phyloP scores from a whole-genome alignment of 2,329 filamentous ascomycete species.

The Colletotrichum sp. region DNA sequence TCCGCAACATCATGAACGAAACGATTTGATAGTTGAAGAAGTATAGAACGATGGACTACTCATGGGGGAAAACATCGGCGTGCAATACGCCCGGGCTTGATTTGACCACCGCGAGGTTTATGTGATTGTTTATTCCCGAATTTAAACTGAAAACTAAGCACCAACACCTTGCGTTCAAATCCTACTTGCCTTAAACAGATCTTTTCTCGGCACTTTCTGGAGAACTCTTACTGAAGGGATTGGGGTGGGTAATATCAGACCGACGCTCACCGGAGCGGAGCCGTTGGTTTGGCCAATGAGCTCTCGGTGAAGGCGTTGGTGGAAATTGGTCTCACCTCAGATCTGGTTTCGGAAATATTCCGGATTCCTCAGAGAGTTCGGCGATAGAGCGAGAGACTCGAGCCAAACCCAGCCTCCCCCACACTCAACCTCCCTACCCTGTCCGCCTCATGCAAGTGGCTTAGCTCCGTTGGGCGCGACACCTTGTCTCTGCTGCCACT shows the following conservation, averaged over 20 bases:
- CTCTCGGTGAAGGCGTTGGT: background rate
- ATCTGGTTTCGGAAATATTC: constrained; percentile 5
- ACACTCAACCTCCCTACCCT: constrained; percentile 7
- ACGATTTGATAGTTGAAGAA: background rate
- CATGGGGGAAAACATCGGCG: background rate
- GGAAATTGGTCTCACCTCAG: background rate
- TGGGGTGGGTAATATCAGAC: background rate
- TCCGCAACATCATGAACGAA: background rate
- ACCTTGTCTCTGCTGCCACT: background rate
- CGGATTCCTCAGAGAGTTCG: background rate
- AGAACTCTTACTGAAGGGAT: background rate
- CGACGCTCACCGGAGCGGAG: background rate
- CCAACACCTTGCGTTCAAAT: background rate
- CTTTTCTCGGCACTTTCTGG: too few relatives aligned
- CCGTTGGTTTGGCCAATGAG: background rate
- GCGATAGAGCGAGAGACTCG: background rate
- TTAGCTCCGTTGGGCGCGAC: constrained; percentile 4
- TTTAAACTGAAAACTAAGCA: background rate
- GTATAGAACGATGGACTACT: background rate
- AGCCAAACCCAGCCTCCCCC: constrained; percentile 2
- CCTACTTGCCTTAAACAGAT: background rate
- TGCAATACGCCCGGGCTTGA: background rate
- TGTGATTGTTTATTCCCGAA: too few relatives aligned
- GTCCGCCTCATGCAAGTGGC: constrained; percentile 16
- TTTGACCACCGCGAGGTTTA: too few relatives aligned